Conservation (phyloP, 2,329 filamentous ascomycete species). For the Ceratocystis huliohia region DNA sequence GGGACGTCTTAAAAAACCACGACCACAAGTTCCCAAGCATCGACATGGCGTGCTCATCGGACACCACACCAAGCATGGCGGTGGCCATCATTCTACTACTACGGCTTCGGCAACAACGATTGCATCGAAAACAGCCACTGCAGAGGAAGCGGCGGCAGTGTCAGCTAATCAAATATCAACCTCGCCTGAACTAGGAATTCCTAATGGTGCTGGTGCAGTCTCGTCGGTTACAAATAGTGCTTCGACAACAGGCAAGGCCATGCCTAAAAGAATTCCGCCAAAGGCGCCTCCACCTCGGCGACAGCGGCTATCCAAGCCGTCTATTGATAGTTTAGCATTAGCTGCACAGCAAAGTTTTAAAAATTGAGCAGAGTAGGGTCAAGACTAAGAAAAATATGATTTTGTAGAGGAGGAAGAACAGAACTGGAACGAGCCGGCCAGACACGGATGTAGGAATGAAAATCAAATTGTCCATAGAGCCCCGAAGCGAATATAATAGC, state of each 20-base stretch:
- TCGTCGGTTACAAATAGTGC: background rate
- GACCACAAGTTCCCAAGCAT: constrained; percentile 45
- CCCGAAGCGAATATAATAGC: too few relatives aligned
- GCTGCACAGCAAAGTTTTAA: background rate
- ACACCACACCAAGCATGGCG: constrained; percentile 23
- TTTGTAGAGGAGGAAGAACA: too few relatives aligned
- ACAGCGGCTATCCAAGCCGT: constrained; percentile 28
- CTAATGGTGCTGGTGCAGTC: background rate
- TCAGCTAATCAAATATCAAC: background rate
- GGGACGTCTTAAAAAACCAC: constrained; percentile 32
- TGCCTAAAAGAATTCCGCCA: constrained; percentile 32
- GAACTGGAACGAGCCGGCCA: too few relatives aligned
- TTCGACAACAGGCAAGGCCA: background rate
- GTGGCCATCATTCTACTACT: background rate
- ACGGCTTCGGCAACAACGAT: background rate
- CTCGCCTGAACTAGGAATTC: background rate
- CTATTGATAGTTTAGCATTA: background rate
- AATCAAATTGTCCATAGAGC: too few relatives aligned
- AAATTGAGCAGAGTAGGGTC: background rate
- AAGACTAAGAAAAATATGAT: too few relatives aligned
- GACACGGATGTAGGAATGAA: too few relatives aligned
- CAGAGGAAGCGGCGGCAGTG: background rate
- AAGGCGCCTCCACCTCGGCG: constrained; percentile 37
- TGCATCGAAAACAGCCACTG: background rate
- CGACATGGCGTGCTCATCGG: constrained; percentile 39